phyloP scores from a whole-genome alignment of 495 filamentous ascomycete species.

The Penicillium desertorum region DNA sequence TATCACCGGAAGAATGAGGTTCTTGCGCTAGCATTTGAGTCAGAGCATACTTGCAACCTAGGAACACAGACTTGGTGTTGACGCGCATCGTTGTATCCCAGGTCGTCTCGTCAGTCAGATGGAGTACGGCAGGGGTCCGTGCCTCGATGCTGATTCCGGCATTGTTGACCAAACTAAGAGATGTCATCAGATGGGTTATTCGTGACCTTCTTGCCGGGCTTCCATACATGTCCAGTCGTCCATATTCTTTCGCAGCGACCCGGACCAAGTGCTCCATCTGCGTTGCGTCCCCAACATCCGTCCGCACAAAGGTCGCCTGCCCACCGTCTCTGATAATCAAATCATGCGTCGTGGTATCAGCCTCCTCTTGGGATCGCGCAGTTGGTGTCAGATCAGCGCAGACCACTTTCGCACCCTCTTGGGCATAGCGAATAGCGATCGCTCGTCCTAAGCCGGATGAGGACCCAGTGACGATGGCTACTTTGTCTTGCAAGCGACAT shows the following conservation, averaged over 20 bases:
- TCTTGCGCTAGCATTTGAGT: constrained; percentile 54
- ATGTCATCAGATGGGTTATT: background rate
- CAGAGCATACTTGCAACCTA: constrained; percentile 52
- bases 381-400: constrained; percentile 47
- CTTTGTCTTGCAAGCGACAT: constrained; percentile 34
- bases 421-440: constrained; percentile 44
- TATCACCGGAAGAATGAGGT: constrained; percentile 39
- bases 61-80: constrained; percentile 49
- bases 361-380: constrained; percentile 31
- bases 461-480: constrained; percentile 51
- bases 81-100: constrained; percentile 49
- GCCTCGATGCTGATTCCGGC: constrained; percentile 45
- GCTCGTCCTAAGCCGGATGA: constrained; percentile 50
- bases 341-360: constrained; percentile 40
- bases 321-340: constrained; percentile 40
- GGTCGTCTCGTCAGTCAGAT: constrained; percentile 39
- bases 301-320: constrained; percentile 45
- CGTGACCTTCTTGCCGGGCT: background rate
- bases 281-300: constrained; percentile 42
- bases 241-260: constrained; percentile 38
- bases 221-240: constrained; percentile 51
- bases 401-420: constrained; percentile 48
- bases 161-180: constrained; percentile 53
- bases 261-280: constrained; percentile 42
- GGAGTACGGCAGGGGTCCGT: constrained; percentile 27